These are phyloP conservation scores for Sarcodon sp. DNA, from an alignment of 768 basidiomycete species.

Conservation along the genomic window DNA sequence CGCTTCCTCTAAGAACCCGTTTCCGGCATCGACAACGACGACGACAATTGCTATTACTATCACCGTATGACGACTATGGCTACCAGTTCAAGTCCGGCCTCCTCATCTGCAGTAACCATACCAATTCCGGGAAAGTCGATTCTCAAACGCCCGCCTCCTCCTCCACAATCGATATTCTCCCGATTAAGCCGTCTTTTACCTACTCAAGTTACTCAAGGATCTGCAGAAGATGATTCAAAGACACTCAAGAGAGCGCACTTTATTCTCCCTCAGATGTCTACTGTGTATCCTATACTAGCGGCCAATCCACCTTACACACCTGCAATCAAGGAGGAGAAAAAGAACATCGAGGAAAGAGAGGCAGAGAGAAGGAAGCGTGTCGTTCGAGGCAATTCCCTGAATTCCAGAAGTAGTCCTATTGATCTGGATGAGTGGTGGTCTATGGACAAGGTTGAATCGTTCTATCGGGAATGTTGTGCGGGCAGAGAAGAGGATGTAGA, in stretches of 20 bases:
- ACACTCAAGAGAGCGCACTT: constrained; percentile 86
- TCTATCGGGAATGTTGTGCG: constrained; percentile 78
- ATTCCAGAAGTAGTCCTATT: constrained; percentile 2
- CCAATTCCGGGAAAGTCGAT: constrained; percentile 73
- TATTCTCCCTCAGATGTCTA: constrained; percentile 74
- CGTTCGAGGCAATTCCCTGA: constrained; percentile 39
- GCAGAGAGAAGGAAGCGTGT: constrained; percentile 52
- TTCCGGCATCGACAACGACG: too few species aligned
- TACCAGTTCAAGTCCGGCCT: constrained; percentile 47
- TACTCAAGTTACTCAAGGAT: constrained; percentile 22
- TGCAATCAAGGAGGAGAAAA: constrained; percentile 69
- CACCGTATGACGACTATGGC: constrained; percentile 13
- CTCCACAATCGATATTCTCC: constrained; percentile 57
- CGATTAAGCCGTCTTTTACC: constrained; percentile 68
- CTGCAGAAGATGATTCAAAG: constrained; percentile 30
- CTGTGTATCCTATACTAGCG: constrained; percentile 84
- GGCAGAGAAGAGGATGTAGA: constrained; percentile 65
- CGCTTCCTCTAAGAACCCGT: too few species aligned
- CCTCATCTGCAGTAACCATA: constrained; percentile 73
- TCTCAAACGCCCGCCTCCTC: constrained; percentile 61
- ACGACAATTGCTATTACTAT: too few species aligned
- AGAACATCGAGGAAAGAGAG: constrained; percentile 67
- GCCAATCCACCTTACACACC: constrained; percentile 75
- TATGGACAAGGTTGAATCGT: constrained; percentile 69
- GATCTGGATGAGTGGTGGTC: constrained; percentile 69